These are phyloP conservation scores for Aspergillus spinulosporus DNA, from an alignment of 2,329 filamentous ascomycete species.

Conservation along the genomic window DNA sequence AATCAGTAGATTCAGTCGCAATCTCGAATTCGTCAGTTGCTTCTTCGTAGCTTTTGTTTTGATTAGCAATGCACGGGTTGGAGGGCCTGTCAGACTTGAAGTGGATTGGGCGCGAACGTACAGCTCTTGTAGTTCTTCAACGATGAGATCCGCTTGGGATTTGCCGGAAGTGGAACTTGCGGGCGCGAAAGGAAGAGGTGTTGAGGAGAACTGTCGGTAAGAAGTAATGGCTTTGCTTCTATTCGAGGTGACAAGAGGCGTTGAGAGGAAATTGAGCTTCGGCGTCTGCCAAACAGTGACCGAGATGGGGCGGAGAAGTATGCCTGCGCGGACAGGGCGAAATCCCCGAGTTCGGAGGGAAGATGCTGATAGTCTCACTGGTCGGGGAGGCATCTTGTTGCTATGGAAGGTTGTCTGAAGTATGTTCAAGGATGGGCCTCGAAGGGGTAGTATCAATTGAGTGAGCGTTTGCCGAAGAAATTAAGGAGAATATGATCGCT, in stretches of 20 bases:
- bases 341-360: neutral
- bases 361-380: neutral
- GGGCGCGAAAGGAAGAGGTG: neutral
- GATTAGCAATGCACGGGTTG: conserved; percentile 11
- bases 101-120: conserved; percentile 23
- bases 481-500: neutral
- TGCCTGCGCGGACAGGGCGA: neutral
- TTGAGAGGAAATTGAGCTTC: neutral
- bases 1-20: conserved; percentile 49
- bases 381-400: conserved; percentile 4
- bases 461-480: neutral
- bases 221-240: neutral
- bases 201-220: conserved; percentile 1
- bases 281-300: neutral
- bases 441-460: no score
- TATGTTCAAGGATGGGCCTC: no score
- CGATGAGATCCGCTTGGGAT: conserved; percentile 33
- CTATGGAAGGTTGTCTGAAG: neutral
- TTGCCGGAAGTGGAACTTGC: conserved; percentile 22
- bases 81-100: neutral
- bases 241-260: neutral
- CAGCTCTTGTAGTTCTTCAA: conserved; percentile 42
- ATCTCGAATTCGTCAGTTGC: conserved; percentile 54
- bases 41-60: conserved; percentile 39
- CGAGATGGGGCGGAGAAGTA: neutral